Percentiles rank a stretch among this genome's conserved stretches.
Conservation (phyloP, 108 stramenopile species). For the Pseudonitzschia delicatissima region DNA sequence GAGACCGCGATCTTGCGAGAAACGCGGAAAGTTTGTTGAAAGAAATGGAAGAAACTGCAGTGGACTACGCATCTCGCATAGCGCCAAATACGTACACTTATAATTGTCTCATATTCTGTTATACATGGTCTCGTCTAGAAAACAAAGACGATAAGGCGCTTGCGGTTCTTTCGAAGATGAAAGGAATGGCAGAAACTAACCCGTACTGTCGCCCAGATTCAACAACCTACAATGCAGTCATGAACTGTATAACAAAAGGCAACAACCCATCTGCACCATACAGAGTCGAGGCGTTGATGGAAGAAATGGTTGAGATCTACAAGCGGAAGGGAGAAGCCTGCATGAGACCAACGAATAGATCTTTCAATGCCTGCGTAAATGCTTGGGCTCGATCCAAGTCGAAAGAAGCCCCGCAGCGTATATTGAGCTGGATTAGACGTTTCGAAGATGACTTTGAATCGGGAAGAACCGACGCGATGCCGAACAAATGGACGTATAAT, state of each 20-base stretch:
- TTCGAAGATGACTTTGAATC: conserved; percentile 18
- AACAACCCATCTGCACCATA: conserved; percentile 14
- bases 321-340: conserved; percentile 14
- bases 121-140: conserved; percentile 18
- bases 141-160: conserved; percentile 20
- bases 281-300: conserved; percentile 27
- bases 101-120: conserved; percentile 30
- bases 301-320: conserved; percentile 22
- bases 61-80: background rate
- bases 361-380: conserved; percentile 28
- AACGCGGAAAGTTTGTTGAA: conserved; percentile 23
- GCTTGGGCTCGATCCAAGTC: conserved; percentile 24
- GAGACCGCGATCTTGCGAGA: conserved; percentile 5
- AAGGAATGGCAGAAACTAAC: background rate
- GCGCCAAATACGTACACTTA: conserved; percentile 24
- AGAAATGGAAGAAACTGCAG: conserved; percentile 7
- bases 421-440: conserved; percentile 18
- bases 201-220: conserved; percentile 22
- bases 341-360: conserved; percentile 16
- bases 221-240: conserved; percentile 30
- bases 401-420: conserved; percentile 6
- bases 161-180: conserved; percentile 24
- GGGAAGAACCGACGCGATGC: conserved; percentile 19
- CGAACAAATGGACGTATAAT: conserved; percentile 31
- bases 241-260: conserved; percentile 29